Evolutionary conservation across 169 alveolate species (phyloP).

Genomic region (Sarcocystis neurona): DNA sequence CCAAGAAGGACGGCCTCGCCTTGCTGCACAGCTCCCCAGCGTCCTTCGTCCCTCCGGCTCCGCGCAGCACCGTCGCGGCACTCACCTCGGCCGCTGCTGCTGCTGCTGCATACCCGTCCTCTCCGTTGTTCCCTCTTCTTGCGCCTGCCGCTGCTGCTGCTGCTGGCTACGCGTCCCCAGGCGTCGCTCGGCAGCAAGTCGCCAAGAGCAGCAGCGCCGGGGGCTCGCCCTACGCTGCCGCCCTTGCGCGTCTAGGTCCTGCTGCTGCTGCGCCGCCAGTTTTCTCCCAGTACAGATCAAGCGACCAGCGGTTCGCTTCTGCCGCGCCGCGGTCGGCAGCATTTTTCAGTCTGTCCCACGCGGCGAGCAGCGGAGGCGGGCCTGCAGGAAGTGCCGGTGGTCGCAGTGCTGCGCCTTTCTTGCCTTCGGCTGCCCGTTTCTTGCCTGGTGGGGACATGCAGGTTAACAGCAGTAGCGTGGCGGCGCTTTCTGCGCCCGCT

Average conservation of each 20-base stretch:
- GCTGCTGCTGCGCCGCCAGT: neutral
- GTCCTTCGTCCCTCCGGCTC: neutral
- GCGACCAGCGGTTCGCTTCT: neutral
- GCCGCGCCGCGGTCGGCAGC: neutral
- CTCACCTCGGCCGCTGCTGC: neutral
- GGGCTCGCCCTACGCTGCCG: neutral
- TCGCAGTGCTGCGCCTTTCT: too few relatives aligned
- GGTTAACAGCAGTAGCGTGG: too few relatives aligned
- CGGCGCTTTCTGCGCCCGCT: too few relatives aligned
- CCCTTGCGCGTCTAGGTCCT: neutral
- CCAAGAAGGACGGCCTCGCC: neutral
- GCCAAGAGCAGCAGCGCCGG: neutral
- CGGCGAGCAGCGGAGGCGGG: too few relatives aligned
- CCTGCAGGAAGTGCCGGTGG: too few relatives aligned
- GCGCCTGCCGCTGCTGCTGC: neutral
- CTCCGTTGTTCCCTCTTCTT: neutral
- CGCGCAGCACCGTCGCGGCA: neutral
- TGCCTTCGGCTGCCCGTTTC: too few relatives aligned
- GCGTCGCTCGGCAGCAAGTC: neutral
- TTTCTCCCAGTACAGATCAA: neutral
- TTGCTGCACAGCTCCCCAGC: conserved; percentile 1
- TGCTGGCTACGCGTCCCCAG: neutral
- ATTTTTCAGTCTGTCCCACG: too few relatives aligned
- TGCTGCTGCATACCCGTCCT: neutral
- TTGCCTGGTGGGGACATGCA: too few relatives aligned